Evolutionary conservation across 345 rosid species (phyloP).

Genomic region (Dimocarpus longan): DNA sequence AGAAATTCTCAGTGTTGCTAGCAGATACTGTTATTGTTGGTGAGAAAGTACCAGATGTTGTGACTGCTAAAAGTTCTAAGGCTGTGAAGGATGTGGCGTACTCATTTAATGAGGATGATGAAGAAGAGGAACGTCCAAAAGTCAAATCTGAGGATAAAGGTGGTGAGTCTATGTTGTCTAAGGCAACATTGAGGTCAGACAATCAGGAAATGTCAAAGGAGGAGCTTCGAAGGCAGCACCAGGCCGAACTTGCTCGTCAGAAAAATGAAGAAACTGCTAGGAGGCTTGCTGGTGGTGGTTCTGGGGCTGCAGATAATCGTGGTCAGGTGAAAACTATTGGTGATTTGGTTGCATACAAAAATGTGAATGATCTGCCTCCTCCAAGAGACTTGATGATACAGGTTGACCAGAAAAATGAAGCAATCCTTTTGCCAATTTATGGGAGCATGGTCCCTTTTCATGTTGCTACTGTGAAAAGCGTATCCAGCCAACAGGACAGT

Average conservation of each 20-base stretch:
- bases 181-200: constrained; percentile 57
- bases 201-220: constrained; percentile 56
- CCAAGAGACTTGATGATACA: constrained; percentile 52
- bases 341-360: constrained; percentile 54
- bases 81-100: constrained; percentile 57
- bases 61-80: constrained; percentile 51
- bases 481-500: constrained; percentile 54
- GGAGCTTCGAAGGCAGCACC: constrained; percentile 59
- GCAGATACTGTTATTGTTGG: constrained; percentile 59
- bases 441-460: constrained; percentile 65
- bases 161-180: constrained; percentile 33
- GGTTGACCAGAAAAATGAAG: constrained; percentile 58
- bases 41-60: constrained; percentile 38
- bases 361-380: constrained; percentile 53
- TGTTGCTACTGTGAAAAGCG: constrained; percentile 49
- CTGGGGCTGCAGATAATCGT: constrained; percentile 37
- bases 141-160: constrained; percentile 31
- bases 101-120: constrained; percentile 58
- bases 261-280: constrained; percentile 63
- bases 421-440: constrained; percentile 48
- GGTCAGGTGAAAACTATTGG: constrained; percentile 30
- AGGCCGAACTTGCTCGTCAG: constrained; percentile 62
- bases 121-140: constrained; percentile 44
- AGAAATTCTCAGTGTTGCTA: constrained; percentile 40
- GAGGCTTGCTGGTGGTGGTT: constrained; percentile 54